Evolutionary conservation across 2,329 filamentous ascomycete species (phyloP).

Genomic region (Rachicladosporium sp.): DNA sequence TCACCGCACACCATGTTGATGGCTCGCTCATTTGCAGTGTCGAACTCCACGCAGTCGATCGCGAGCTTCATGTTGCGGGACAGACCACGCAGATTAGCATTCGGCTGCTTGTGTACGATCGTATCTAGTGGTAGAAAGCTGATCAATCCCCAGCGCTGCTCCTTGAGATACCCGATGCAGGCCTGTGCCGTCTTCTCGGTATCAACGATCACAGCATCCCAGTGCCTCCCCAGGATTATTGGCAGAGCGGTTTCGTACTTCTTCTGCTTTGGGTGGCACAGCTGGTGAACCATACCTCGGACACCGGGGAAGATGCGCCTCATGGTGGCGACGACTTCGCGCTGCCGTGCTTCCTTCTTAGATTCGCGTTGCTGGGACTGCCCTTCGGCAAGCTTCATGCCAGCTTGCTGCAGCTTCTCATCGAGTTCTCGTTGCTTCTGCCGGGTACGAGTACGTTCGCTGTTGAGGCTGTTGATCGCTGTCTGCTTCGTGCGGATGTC

Average conservation of each 20-base stretch:
- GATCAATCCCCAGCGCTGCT: conserved; percentile 74
- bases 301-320: conserved; percentile 89
- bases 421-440: conserved; percentile 80
- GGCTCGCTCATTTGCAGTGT: conserved; percentile 73
- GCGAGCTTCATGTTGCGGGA: conserved; percentile 72
- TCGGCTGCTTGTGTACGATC: conserved; percentile 85
- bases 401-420: conserved; percentile 74
- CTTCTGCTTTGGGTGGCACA: conserved; percentile 94
- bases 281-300: conserved; percentile 74
- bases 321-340: conserved; percentile 72
- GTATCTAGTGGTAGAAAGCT: conserved; percentile 96
- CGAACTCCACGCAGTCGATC: conserved; percentile 93
- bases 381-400: conserved; percentile 70
- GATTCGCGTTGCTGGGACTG: conserved; percentile 77
- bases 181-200: conserved; percentile 88
- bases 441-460: conserved; percentile 67
- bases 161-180: conserved; percentile 87
- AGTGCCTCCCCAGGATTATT: conserved; percentile 81
- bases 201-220: conserved; percentile 89
- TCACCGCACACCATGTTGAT: conserved; percentile 93
- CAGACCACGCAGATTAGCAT: conserved; percentile 81
- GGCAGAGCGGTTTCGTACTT: conserved; percentile 91
- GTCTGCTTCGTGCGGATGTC: conserved; percentile 86
- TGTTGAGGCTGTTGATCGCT: conserved; percentile 73
- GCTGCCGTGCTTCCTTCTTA: conserved; percentile 64